Conservation (phyloP, 768 basidiomycete species). For the Cystobasidium tubakii region DNA sequence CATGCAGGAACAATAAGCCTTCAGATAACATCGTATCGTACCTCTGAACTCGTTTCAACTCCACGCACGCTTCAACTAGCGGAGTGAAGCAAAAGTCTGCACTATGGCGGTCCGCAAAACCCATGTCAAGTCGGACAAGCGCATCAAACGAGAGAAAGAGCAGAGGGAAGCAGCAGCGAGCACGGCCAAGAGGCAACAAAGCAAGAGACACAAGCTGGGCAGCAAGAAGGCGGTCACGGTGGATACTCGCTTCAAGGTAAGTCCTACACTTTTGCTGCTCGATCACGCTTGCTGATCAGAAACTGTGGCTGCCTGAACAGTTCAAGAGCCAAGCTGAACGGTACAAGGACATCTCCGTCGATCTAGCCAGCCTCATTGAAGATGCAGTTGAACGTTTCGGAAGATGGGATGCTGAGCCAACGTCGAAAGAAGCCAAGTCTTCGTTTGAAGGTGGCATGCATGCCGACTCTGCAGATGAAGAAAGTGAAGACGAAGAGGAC, state of each 20-base stretch:
- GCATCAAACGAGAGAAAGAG: conserved; percentile 11
- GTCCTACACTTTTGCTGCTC: not conserved
- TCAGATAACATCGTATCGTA: no score
- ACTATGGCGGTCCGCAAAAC: conserved; percentile 32
- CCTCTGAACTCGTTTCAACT: no score
- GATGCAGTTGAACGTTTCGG: conserved; percentile 31
- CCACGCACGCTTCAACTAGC: no score
- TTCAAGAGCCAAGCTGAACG: conserved; percentile 33
- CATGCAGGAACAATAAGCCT: no score
- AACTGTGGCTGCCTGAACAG: conserved; percentile 2
- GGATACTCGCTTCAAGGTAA: conserved; percentile 26
- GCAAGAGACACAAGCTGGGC: not conserved
- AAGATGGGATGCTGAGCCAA: conserved; percentile 21
- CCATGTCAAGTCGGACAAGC: conserved; percentile 35
- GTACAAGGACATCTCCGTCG: conserved; percentile 28
- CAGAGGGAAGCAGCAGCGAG: conserved; percentile 6
- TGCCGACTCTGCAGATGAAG: not conserved
- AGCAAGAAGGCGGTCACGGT: not conserved
- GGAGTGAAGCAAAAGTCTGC: not conserved
- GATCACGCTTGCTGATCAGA: not conserved
- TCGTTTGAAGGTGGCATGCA: not conserved
- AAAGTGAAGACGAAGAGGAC: conserved; percentile 14
- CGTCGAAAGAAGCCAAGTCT: not conserved
- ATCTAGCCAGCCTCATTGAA: conserved; percentile 20
- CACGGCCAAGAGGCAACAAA: not conserved